Evolutionary conservation across 176 grass and related monocot species (phyloP).

Genomic region (Typha latifolia): DNA sequence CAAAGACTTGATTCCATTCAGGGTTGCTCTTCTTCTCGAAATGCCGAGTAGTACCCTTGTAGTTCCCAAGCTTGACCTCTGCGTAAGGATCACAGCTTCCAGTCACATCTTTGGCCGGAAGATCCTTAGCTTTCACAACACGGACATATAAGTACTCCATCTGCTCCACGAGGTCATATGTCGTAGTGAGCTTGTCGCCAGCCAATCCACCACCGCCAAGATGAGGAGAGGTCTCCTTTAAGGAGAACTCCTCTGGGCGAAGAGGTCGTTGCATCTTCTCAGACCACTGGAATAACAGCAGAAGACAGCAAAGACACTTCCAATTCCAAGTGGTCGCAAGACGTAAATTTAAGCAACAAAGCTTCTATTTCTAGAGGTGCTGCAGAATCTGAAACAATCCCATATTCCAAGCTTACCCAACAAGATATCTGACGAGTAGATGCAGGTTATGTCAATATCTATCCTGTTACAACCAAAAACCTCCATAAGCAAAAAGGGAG

Average conservation of each 20-base stretch:
- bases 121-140: constrained; percentile 64
- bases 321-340: too few species aligned
- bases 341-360: too few species aligned
- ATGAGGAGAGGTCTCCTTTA: constrained; percentile 42
- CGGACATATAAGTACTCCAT: constrained; percentile 86
- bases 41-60: constrained; percentile 44
- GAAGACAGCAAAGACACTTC: too few species aligned
- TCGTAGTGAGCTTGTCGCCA: background rate
- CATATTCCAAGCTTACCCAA: too few species aligned
- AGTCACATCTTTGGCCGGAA: constrained; percentile 52
- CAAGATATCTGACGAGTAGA: too few species aligned
- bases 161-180: constrained; percentile 71
- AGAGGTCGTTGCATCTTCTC: constrained; percentile 4
- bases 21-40: constrained; percentile 68
- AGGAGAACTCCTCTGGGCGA: constrained; percentile 41
- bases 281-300: too few species aligned
- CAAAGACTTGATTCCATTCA: constrained; percentile 66
- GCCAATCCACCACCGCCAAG: constrained; percentile 14
- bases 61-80: constrained; percentile 79
- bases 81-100: constrained; percentile 77
- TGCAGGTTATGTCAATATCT: too few species aligned
- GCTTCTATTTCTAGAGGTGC: too few species aligned
- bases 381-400: too few species aligned
- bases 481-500: too few species aligned
- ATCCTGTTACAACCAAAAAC: too few species aligned